Conservation (phyloP, 2,329 filamentous ascomycete species). For the Penicillium paneum region DNA sequence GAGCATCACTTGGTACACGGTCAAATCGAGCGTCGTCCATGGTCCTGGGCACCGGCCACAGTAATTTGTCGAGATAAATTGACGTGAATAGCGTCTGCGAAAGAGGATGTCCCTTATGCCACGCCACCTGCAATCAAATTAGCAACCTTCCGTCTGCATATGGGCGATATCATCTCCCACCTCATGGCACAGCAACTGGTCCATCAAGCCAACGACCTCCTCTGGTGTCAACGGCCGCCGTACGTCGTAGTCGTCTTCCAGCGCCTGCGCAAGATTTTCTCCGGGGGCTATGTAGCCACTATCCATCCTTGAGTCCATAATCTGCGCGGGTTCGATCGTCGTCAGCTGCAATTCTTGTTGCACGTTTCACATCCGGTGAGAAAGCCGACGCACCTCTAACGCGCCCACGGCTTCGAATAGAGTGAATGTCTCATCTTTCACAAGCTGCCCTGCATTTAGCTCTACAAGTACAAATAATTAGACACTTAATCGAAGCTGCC, state of each 20-base stretch:
- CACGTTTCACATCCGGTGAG: slow-evolving; percentile 6
- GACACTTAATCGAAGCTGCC: background rate
- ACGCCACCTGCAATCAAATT: slow-evolving; percentile 67
- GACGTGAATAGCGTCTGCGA: slow-evolving; percentile 94
- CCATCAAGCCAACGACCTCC: slow-evolving; percentile 88
- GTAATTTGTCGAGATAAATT: slow-evolving; percentile 78
- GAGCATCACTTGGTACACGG: slow-evolving; percentile 35
- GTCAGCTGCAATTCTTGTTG: slow-evolving; percentile 16
- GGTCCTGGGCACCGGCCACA: slow-evolving; percentile 65
- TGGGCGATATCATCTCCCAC: slow-evolving; percentile 44
- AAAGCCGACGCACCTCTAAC: slow-evolving; percentile 51
- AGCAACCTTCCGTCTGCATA: background rate
- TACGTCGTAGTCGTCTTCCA: slow-evolving; percentile 80
- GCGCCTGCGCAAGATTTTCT: slow-evolving; percentile 56
- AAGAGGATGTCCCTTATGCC: slow-evolving; percentile 93
- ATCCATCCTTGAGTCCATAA: slow-evolving; percentile 99
- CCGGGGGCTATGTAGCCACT: slow-evolving; percentile 77
- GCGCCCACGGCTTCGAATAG: slow-evolving; percentile 89
- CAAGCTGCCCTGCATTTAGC: slow-evolving; percentile 72
- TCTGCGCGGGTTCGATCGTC: slow-evolving; percentile 53
- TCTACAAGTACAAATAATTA: slow-evolving; percentile 48
- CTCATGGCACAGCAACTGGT: slow-evolving; percentile 86
- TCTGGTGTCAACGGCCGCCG: slow-evolving; percentile 64
- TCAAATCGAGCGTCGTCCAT: slow-evolving; percentile 65
- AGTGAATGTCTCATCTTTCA: slow-evolving; percentile 93